phyloP scores from a whole-genome alignment of 1,284 basidiomycete species.

The Pseudozyma tsukubaensis region DNA sequence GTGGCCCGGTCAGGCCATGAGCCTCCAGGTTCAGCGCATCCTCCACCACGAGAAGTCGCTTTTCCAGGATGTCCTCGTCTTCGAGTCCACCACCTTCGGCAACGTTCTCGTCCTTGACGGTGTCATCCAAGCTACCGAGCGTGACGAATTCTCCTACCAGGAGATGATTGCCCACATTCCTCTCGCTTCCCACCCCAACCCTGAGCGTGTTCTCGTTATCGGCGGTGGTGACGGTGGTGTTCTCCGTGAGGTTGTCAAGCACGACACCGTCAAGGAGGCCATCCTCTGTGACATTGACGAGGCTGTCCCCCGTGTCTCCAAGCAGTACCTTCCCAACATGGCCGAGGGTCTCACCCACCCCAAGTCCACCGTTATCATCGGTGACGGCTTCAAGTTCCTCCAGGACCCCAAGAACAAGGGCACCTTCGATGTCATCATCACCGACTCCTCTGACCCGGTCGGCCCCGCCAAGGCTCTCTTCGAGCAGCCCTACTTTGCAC shows the following conservation, averaged over 20 bases:
- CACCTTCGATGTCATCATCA: conserved; percentile 95
- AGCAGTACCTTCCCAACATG: conserved; percentile 93
- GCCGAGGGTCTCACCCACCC: conserved; percentile 84
- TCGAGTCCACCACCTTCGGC: conserved; percentile 70
- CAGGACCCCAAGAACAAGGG: conserved; percentile 82
- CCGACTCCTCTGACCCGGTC: conserved; percentile 96
- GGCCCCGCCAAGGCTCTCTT: conserved; percentile 95
- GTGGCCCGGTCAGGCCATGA: conserved; percentile 80
- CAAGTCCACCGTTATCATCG: conserved; percentile 87
- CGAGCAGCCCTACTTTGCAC: conserved; percentile 96
- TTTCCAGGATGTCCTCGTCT: conserved; percentile 79
- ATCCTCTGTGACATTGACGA: conserved; percentile 98
- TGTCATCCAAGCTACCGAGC: conserved; percentile 95
- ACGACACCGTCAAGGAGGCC: conserved; percentile 88
- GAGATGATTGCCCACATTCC: conserved; percentile 99
- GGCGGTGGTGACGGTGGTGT: conserved; percentile 84
- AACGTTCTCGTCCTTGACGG: conserved; percentile 97
- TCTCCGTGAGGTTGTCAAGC: conserved; percentile 96
- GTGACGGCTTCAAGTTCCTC: conserved; percentile 97
- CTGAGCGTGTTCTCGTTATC: conserved; percentile 93
- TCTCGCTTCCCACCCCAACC: conserved; percentile 93
- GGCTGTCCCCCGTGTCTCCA: conserved; percentile 95
- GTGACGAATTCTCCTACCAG: conserved; percentile 99
- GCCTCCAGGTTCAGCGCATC: conserved; percentile 83
- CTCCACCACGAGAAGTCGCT: conserved; percentile 92